Conservation (phyloP, 202 grass and related monocot species). For the Saccharum hybrid region DNA sequence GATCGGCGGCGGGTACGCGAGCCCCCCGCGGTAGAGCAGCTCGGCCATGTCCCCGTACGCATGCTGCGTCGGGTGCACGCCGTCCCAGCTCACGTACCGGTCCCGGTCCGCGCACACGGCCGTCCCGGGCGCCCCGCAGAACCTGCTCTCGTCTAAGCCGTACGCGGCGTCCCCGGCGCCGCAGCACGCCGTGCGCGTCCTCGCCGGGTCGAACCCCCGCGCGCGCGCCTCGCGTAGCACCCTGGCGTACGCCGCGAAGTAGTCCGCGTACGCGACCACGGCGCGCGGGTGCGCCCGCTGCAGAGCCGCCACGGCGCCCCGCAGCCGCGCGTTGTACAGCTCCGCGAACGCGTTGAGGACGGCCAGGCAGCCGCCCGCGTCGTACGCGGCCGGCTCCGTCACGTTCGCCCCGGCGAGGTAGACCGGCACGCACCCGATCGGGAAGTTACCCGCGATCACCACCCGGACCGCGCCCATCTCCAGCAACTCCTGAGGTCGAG, state of each 20-base stretch:
- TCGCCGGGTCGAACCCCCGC: slow-evolving; percentile 32
- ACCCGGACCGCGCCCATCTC: slow-evolving; percentile 52
- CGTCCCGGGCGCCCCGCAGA: neutral
- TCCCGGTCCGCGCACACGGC: slow-evolving; percentile 8
- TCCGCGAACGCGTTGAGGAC: slow-evolving; percentile 45
- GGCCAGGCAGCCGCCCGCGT: slow-evolving; percentile 45
- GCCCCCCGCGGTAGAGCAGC: slow-evolving; percentile 30
- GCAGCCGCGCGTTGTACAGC: slow-evolving; percentile 50
- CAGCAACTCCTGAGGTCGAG: slow-evolving; percentile 45
- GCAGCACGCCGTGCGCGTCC: slow-evolving; percentile 34
- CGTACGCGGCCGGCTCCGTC: slow-evolving; percentile 36
- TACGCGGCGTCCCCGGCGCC: neutral
- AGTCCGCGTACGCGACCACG: slow-evolving; percentile 56
- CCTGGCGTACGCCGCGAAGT: slow-evolving; percentile 37
- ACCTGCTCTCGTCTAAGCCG: neutral
- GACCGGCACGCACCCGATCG: slow-evolving; percentile 51
- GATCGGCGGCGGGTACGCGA: slow-evolving; percentile 16
- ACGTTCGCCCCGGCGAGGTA: slow-evolving; percentile 38
- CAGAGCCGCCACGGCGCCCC: slow-evolving; percentile 19
- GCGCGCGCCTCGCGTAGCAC: slow-evolving; percentile 12
- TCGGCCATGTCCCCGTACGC: neutral
- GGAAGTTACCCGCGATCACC: slow-evolving; percentile 56
- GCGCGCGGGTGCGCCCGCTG: slow-evolving; percentile 32
- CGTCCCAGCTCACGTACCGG: slow-evolving; percentile 34
- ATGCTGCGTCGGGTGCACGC: slow-evolving; percentile 35